Conservation (phyloP, 2,329 filamentous ascomycete genomes). For the Diaporthe sp. region DNA sequence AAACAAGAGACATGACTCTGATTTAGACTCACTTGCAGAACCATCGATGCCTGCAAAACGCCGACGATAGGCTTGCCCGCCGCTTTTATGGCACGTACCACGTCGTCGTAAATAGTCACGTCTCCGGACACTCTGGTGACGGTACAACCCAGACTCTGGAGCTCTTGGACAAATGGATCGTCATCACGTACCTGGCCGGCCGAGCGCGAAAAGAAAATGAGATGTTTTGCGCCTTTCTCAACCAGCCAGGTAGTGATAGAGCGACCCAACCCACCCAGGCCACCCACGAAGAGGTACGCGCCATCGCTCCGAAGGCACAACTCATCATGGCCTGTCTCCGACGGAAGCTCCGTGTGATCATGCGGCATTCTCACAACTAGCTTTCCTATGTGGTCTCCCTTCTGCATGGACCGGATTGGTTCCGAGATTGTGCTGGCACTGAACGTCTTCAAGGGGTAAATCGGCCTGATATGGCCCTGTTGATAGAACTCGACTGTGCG, state of each 20-base stretch:
- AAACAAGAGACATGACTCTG: not conserved
- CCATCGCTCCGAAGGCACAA: slow-evolving; percentile 27
- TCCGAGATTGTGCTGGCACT: slow-evolving; percentile 41
- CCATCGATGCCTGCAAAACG: slow-evolving; percentile 31
- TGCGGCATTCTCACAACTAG: slow-evolving; percentile 49
- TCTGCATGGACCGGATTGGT: slow-evolving; percentile 55
- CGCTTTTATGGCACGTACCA: not conserved
- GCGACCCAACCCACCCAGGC: slow-evolving; percentile 25
- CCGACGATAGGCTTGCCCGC: not conserved
- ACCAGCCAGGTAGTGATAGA: slow-evolving; percentile 32
- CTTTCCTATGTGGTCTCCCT: slow-evolving; percentile 58
- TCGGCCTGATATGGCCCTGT: slow-evolving; percentile 41
- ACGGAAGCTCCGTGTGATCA: not conserved
- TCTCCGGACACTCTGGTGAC: slow-evolving; percentile 17
- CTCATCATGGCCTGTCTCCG: not conserved
- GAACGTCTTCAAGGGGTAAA: slow-evolving; percentile 45
- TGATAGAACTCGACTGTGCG: slow-evolving; percentile 16
- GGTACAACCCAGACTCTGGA: slow-evolving; percentile 17
- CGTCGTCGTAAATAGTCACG: slow-evolving; percentile 3
- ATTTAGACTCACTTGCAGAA: not conserved
- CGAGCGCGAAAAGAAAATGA: slow-evolving; percentile 28
- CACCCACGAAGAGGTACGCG: slow-evolving; percentile 35
- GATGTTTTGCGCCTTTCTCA: slow-evolving; percentile 1
- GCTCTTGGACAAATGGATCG: slow-evolving; percentile 14
- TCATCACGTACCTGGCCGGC: slow-evolving; percentile 2